These are phyloP conservation scores for Coleophoma crateriformis DNA, from an alignment of 2,329 filamentous ascomycete genomes.

Conservation along the genomic window DNA sequence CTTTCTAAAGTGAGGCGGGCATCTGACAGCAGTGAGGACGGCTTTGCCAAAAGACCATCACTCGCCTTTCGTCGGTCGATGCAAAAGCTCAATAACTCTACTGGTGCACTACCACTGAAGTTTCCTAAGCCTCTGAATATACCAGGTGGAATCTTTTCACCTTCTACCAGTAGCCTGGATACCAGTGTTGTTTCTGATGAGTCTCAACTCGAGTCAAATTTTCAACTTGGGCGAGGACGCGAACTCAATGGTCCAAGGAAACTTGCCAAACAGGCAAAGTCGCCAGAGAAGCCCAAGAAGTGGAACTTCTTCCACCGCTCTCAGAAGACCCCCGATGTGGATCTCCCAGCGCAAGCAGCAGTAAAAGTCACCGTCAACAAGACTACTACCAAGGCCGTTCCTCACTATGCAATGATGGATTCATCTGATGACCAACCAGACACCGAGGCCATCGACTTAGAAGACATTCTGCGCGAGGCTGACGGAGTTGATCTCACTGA, in stretches of 20 bases:
- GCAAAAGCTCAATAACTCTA: constrained; percentile 44
- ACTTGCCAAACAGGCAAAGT: constrained; percentile 47
- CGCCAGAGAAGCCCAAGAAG: constrained; percentile 36
- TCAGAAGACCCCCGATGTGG: constrained; percentile 24
- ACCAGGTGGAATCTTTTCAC: constrained; percentile 30
- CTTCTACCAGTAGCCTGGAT: constrained; percentile 51
- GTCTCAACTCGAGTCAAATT: constrained; percentile 34
- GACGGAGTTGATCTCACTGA: constrained; percentile 23
- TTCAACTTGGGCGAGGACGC: constrained; percentile 30
- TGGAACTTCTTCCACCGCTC: constrained; percentile 61
- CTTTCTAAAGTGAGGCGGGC: constrained; percentile 23
- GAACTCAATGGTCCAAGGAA: constrained; percentile 38
- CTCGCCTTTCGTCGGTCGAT: constrained; percentile 50
- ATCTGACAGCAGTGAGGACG: constrained; percentile 52
- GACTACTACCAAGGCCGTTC: constrained; percentile 37
- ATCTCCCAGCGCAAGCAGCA: constrained; percentile 30
- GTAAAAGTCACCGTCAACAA: constrained; percentile 42
- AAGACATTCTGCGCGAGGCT: constrained; percentile 46
- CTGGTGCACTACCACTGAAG: constrained; percentile 31
- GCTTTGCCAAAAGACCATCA: constrained; percentile 42
- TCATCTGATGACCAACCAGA: constrained; percentile 39
- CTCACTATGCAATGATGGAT: constrained; percentile 59
- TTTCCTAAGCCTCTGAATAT: constrained; percentile 50
- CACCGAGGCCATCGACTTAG: constrained; percentile 28
- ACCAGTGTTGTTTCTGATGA: constrained; percentile 53